These are phyloP conservation scores for Debaryomyces prosopidis DNA, from an alignment of 805 yeast species.

Conservation along the genomic window DNA sequence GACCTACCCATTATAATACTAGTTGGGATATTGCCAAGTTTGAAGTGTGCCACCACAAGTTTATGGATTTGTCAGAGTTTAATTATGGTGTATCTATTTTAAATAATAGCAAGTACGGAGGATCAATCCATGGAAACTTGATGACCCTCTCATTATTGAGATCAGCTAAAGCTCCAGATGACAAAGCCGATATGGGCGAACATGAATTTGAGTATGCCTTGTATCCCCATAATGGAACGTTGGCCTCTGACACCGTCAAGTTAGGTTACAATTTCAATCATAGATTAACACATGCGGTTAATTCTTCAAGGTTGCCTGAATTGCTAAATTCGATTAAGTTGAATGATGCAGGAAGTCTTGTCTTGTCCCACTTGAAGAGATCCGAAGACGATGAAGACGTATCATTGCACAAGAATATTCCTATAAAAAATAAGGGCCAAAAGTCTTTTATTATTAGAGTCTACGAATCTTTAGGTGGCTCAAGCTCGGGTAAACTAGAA, in stretches of 20 bases:
- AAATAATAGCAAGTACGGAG: conserved; percentile 89
- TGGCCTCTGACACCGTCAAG: conserved; percentile 64
- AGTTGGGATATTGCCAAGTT: conserved; percentile 96
- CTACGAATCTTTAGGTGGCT: conserved; percentile 89
- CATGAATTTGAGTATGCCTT: conserved; percentile 84
- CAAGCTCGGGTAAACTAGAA: conserved; percentile 50
- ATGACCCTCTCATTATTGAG: conserved; percentile 86
- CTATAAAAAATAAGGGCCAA: conserved; percentile 45
- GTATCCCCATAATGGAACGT: conserved; percentile 74
- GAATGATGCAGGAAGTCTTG: conserved; percentile 49
- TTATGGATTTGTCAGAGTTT: conserved; percentile 86
- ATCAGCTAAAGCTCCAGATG: conserved; percentile 94
- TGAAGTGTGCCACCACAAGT: conserved; percentile 93
- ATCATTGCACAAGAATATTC: conserved; percentile 44
- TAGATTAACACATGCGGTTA: conserved; percentile 23
- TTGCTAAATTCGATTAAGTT: conserved; percentile 20
- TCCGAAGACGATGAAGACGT: conserved; percentile 78
- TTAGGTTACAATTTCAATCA: conserved; percentile 82
- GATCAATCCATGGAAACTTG: conserved; percentile 87
- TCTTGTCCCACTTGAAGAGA: conserved; percentile 78
- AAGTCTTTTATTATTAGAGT: conserved; percentile 63
- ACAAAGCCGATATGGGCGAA: conserved; percentile 87
- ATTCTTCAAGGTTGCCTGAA: conserved; percentile 9
- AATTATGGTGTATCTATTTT: conserved; percentile 84
- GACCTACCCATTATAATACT: conserved; percentile 95